Evolutionary conservation across 768 basidiomycete species (phyloP), one percentile per base, ranked within the genome.

Genomic region (Chalciporus piperatus): DNA sequence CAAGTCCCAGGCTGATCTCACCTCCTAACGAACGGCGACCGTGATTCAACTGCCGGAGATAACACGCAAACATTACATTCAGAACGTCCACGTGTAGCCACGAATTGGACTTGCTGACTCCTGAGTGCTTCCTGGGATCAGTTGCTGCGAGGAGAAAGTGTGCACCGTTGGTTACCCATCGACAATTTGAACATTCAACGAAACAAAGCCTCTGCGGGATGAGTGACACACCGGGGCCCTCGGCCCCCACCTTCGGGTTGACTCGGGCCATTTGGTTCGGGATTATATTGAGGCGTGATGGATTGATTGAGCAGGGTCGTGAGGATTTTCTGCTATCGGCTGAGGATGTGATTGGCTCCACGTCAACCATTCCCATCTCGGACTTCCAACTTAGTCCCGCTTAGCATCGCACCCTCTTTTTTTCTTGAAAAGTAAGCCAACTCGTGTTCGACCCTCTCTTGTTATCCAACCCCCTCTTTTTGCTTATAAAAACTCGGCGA

Each of bases 401-500:
- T 47, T 43, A 38, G n/a, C 28, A 40, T 48, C 32, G 33, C 22
- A 35, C 63, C 59, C 54, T 55, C 30, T 56, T 67, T 68, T 55
- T 57, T 33, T 51, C 19, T 39, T 3, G 50, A 52, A 45, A 12
- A 11, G 27, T 49, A n/a, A n/a, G 48, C 48, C 48, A 17, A 52
- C 43, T 49, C 47, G 25, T 52, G 43, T 52, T 30, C 51, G 45
- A 46, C 40, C 28, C 16, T 27, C 48, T 48, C 6, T 41, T 14
- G 20, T 33, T 8, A 43, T 20, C 35, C 28, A 41, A 37, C 55
- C 67, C n/a, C 65, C 60, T 28, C 39, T 57, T 67, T 63, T 58
- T 39, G 2, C 48, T 16, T 69, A 69, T 68, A 69, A 65, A 64
- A 69, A 20, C 39, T 45, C 41, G 9, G 44, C 7, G 10, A 19